These are phyloP conservation scores for Dactylella cylindrospora DNA, from an alignment of 2,329 filamentous ascomycete species.

Conservation along the genomic window DNA sequence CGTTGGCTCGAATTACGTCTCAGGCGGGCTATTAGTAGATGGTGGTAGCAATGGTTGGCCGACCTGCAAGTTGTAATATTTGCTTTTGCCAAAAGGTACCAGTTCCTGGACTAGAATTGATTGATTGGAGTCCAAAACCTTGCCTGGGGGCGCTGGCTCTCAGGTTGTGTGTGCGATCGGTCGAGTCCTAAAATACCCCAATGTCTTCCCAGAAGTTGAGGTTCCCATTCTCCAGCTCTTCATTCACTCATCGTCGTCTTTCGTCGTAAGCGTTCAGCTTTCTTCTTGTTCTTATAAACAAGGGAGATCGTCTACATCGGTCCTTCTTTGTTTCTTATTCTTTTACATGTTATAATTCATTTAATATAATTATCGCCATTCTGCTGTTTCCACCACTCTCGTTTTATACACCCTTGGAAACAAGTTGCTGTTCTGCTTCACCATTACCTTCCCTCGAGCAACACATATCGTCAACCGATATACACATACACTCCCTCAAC, in stretches of 20 bases:
- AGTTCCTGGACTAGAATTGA: constrained; percentile 42
- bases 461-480: constrained; percentile 28
- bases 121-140: constrained; percentile 33
- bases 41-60: constrained; percentile 40
- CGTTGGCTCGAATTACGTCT: constrained; percentile 41
- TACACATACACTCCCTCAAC: constrained; percentile 6
- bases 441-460: constrained; percentile 28
- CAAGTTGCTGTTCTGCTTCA: constrained; percentile 27
- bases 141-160: constrained; percentile 34
- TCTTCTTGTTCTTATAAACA: constrained; percentile 42
- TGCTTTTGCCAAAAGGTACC: constrained; percentile 24
- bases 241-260: constrained; percentile 42
- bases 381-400: constrained; percentile 44
- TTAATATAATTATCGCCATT: constrained; percentile 43
- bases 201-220: constrained; percentile 38
- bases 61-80: constrained; percentile 24
- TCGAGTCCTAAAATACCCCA: constrained; percentile 45
- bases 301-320: constrained; percentile 43
- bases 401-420: constrained; percentile 40
- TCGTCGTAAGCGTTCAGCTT: constrained; percentile 35
- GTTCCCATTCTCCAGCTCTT: constrained; percentile 39
- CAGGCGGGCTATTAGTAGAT: too few relatives aligned
- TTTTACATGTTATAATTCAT: constrained; percentile 41
- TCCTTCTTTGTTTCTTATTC: constrained; percentile 42
- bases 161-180: constrained; percentile 34